Evolutionary conservation across 805 yeast species (phyloP).

Genomic region (Ogataea polymorpha): DNA sequence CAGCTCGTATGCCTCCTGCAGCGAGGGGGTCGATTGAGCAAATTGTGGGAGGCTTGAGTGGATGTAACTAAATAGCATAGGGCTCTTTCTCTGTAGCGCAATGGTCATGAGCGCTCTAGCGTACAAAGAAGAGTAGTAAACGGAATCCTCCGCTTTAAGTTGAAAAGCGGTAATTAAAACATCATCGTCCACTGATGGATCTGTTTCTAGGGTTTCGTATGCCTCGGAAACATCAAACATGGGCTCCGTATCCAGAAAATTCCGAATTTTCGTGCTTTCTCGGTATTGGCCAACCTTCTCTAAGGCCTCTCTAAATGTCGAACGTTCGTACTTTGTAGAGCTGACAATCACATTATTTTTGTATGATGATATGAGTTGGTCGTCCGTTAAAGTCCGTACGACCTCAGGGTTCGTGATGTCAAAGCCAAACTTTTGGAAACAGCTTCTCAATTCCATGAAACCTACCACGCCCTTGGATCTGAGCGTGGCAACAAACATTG

Average conservation of each 20-base stretch:
- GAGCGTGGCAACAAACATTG: conserved; percentile 42
- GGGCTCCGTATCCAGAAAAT: conserved; percentile 46
- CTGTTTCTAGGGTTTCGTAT: conserved; percentile 48
- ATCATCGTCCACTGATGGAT: conserved; percentile 59
- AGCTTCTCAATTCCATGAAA: conserved; percentile 38
- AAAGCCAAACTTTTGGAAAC: conserved; percentile 30
- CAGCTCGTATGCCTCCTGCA: conserved; percentile 42
- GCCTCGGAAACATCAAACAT: conserved; percentile 46
- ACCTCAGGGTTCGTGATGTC: conserved; percentile 23
- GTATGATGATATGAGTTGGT: conserved; percentile 28
- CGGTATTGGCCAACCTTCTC: conserved; percentile 38
- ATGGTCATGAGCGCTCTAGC: conserved; percentile 61
- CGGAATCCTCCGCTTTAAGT: conserved; percentile 53
- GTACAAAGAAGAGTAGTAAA: conserved; percentile 39
- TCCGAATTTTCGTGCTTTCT: conserved; percentile 34
- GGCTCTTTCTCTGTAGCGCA: conserved; percentile 56
- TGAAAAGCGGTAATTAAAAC: conserved; percentile 74
- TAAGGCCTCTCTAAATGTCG: conserved; percentile 38
- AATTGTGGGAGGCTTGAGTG: conserved; percentile 41
- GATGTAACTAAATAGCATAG: conserved; percentile 53
- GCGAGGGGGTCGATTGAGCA: conserved; percentile 8
- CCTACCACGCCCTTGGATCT: conserved; percentile 53
- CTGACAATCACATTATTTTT: conserved; percentile 25
- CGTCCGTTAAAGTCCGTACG: conserved; percentile 23
- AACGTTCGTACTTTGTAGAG: conserved; percentile 22